Conservation (phyloP, 257 asterid genomes). For the Jacaranda mimosifolia region DNA sequence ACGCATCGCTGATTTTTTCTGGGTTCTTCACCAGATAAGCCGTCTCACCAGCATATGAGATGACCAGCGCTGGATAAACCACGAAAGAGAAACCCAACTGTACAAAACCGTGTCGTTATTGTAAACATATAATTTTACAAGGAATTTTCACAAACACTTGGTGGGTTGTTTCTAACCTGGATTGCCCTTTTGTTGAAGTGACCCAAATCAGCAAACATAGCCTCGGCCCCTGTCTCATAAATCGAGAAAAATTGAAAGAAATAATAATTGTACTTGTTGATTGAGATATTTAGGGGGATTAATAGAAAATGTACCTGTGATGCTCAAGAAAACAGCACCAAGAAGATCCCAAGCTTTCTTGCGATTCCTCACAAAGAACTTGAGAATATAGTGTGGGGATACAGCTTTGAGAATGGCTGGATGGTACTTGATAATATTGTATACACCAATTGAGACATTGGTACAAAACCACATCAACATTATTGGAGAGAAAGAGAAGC, state of each 20-base stretch:
- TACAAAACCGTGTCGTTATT: constrained; percentile 13
- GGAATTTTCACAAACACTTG: background rate
- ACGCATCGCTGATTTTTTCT: constrained; percentile 58
- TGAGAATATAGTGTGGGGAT: constrained; percentile 65
- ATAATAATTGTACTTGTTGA: no score
- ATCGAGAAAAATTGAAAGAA: background rate
- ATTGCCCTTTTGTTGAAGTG: constrained; percentile 76
- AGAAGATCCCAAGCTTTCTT: constrained; percentile 64
- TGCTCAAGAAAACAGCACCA: constrained; percentile 74
- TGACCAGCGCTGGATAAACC: constrained; percentile 69
- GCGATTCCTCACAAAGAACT: constrained; percentile 50
- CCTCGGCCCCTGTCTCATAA: constrained; percentile 64
- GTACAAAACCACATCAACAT: constrained; percentile 71
- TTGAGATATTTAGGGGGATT: no score
- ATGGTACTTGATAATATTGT: constrained; percentile 55
- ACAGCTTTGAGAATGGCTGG: constrained; percentile 63
- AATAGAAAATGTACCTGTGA: constrained; percentile 51
- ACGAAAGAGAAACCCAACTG: constrained; percentile 70
- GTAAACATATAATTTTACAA: no score
- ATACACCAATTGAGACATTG: constrained; percentile 62
- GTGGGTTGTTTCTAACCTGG: constrained; percentile 49
- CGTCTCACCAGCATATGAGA: constrained; percentile 76
- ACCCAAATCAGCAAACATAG: constrained; percentile 87
- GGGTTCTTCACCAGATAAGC: constrained; percentile 71
- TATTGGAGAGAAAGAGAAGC: constrained; percentile 69